Evolutionary conservation across 768 basidiomycete genomes (phyloP), one percentile per base, ranked within the genome.

Genomic region (Collybia nuda): DNA sequence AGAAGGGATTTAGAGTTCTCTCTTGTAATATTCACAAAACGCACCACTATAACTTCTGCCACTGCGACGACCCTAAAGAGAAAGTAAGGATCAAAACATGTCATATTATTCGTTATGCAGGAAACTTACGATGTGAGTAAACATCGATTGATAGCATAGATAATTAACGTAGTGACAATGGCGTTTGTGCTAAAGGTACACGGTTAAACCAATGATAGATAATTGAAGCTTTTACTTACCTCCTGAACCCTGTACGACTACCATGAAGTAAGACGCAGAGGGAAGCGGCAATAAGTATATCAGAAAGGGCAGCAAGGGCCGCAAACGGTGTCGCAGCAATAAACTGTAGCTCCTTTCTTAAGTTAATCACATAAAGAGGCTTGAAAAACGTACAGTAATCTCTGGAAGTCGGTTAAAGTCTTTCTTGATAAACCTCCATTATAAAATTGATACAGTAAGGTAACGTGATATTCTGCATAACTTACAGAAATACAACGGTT

Each of bases 101-200:
- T 3, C 5, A 43, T n/a, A 26, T 26, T 26, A 29, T 11, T 22
- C 2, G 15, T 37, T 22, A 1, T 29, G 44, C 26, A n/a, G 9
- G 32, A 1, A 3, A 63, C 75, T 44, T 52, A 78, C 76, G 74
- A 74, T 28, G 78, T 78, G 29, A 79, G 57, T 11, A 79, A 51
- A 48, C 76, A 78, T 6, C 77, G 76, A 52, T 78, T 78, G 52
- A 79, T 74, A 5, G 78, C 74, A 54, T 75, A 79, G 23, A 79
- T 58, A 3, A 78, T 79, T 19, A 79, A 60, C 2, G 61, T 67
- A 12, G 71, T 72, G 12, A 79, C 61, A 14, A 78, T 50, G 1
- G 60, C 65, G 43, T 76, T 73, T 1, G 77, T 77, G 23, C 77
- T 78, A 15, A 32, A 5, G 6, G 5, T 24, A 1, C 9, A 4